Conservation (phyloP, 805 yeast genomes). For the Myxozyma mucilagina region DNA sequence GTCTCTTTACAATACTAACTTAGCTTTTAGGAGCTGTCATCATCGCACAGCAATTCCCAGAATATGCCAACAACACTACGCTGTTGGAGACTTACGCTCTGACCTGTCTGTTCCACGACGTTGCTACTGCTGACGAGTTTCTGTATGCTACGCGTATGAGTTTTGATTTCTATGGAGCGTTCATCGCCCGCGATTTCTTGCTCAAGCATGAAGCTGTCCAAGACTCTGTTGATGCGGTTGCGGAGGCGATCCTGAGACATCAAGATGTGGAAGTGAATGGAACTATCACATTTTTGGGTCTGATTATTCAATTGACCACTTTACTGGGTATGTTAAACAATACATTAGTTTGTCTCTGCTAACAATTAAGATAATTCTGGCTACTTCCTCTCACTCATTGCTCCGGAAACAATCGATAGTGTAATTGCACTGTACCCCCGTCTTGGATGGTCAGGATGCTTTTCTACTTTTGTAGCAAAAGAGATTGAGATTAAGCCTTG, state of each 20-base stretch:
- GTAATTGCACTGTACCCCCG: conserved; percentile 30
- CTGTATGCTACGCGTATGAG: conserved; percentile 30
- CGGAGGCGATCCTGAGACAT: conserved; percentile 34
- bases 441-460: conserved; percentile 32
- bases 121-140: conserved; percentile 32
- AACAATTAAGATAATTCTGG: conserved; percentile 2
- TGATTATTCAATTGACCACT: conserved; percentile 32
- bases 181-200: conserved; percentile 7
- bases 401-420: conserved; percentile 27
- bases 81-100: conserved; percentile 27
- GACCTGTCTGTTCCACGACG: conserved; percentile 33
- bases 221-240: conserved; percentile 33
- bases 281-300: conserved; percentile 30
- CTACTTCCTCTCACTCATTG: conserved; percentile 12
- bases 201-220: conserved; percentile 1
- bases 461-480: conserved; percentile 25
- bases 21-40: conserved; percentile 5
- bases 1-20: neutral
- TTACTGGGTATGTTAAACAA: conserved; percentile 22
- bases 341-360: neutral
- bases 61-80: conserved; percentile 20
- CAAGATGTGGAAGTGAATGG: conserved; percentile 33
- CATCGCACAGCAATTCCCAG: conserved; percentile 31
- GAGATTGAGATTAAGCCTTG: conserved; percentile 33
- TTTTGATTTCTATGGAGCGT: conserved; percentile 35